Evolutionary conservation across 1,139 yeast species (phyloP).

Genomic region (Candida smagusa): DNA sequence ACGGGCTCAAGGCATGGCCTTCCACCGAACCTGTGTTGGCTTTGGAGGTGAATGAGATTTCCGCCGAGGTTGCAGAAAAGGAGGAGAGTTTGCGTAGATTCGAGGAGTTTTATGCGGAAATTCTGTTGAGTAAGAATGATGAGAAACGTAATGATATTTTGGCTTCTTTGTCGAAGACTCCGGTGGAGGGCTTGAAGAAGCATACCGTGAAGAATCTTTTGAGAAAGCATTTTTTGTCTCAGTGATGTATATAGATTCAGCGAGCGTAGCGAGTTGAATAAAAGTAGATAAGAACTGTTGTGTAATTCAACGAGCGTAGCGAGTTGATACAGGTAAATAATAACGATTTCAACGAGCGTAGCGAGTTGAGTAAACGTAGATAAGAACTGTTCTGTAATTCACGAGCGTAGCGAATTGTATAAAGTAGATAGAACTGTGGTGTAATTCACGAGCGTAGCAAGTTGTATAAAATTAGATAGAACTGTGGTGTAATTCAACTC

Average conservation of each 20-base stretch:
- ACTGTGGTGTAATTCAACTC: no score
- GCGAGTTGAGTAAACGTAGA: no score
- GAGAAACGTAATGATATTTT: conserved; percentile 27
- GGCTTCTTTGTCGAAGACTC: conserved; percentile 19
- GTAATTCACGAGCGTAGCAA: no score
- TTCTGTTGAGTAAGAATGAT: conserved; percentile 30
- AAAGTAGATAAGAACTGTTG: no score
- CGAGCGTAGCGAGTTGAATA: no score
- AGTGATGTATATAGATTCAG: conserved; percentile 1
- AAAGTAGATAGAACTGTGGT: no score
- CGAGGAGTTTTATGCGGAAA: conserved; percentile 31
- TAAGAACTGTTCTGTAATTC: no score
- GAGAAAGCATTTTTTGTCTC: conserved; percentile 35
- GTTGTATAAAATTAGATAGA: no score
- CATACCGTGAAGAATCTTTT: conserved; percentile 51
- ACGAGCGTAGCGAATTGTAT: no score
- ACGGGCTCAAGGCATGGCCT: conserved; percentile 64
- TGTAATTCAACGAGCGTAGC: no score
- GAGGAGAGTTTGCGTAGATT: conserved; percentile 32
- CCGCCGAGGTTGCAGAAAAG: conserved; percentile 24
- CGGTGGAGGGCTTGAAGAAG: conserved; percentile 32
- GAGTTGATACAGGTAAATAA: no score
- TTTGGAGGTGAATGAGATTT: conserved; percentile 36
- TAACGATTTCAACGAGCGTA: no score
- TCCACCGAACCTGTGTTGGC: conserved; percentile 38